Evolutionary conservation across 495 filamentous ascomycete species (phyloP).

Genomic region (Daldinia loculata): DNA sequence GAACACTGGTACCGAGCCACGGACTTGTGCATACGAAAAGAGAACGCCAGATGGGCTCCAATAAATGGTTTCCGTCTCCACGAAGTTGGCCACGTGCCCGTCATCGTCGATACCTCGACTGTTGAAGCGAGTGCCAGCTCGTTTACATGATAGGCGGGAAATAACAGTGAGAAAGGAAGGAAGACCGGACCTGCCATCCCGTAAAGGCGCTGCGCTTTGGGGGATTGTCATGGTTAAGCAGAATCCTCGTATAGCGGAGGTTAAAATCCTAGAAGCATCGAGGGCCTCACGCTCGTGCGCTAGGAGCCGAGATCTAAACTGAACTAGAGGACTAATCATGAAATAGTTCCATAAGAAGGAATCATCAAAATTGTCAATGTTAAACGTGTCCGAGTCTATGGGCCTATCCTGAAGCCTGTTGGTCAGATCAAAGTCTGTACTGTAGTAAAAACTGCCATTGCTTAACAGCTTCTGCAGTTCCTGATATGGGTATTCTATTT

Average conservation of each 20-base stretch:
- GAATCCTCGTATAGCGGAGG: conserved; percentile 93
- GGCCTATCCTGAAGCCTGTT: conserved; percentile 85
- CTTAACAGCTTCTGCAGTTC: conserved; percentile 90
- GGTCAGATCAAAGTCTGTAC: conserved; percentile 94
- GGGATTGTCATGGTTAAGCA: conserved; percentile 84
- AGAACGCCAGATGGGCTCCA: conserved; percentile 78
- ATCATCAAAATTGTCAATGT: conserved; percentile 84
- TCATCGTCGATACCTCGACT: conserved; percentile 96
- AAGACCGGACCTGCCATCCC: conserved; percentile 71
- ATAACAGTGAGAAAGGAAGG: conserved; percentile 87
- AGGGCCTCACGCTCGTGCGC: conserved; percentile 74
- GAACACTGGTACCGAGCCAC: conserved; percentile 93
- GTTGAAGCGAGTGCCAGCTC: conserved; percentile 96
- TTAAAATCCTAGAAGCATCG: conserved; percentile 86
- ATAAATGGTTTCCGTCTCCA: conserved; percentile 71
- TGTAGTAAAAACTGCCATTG: conserved; percentile 98
- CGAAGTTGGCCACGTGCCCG: conserved; percentile 92
- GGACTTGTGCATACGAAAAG: conserved; percentile 93
- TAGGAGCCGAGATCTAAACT: conserved; percentile 83
- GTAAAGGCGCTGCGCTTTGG: conserved; percentile 59
- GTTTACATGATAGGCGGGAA: conserved; percentile 87
- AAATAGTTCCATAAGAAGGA: conserved; percentile 97
- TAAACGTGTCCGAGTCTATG: conserved; percentile 69
- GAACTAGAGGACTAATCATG: conserved; percentile 92
- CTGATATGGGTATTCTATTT: conserved; percentile 85